Percentiles rank a stretch among this genome's conserved stretches.
phyloP scores from a whole-genome alignment of 768 basidiomycete genomes.

The Boletus edulis region DNA sequence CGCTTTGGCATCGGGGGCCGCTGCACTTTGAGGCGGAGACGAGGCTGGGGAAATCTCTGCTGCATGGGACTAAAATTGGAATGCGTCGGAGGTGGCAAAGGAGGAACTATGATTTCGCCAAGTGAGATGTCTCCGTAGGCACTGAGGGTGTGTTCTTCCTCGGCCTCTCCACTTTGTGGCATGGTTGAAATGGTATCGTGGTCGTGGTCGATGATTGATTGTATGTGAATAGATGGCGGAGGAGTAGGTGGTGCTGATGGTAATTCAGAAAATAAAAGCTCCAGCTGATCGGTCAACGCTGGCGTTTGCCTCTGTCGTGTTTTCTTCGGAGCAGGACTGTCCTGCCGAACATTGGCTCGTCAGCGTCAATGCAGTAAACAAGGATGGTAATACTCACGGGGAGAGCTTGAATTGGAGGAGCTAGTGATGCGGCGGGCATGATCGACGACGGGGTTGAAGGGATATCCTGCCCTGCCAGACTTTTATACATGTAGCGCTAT shows the following conservation, averaged over 20 bases:
- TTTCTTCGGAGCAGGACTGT: slow-evolving; percentile 2
- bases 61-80: not conserved
- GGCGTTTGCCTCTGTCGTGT: not conserved
- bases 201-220: not conserved
- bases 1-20: slow-evolving; percentile 30
- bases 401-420: not conserved
- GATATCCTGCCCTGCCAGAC: not conserved
- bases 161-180: slow-evolving; percentile 4
- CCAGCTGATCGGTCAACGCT: not conserved
- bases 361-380: not conserved
- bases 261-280: not conserved
- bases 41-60: slow-evolving; percentile 8
- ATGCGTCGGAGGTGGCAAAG: slow-evolving; percentile 8
- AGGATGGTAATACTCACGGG: slow-evolving; percentile 1
- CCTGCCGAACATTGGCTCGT: slow-evolving; percentile 6
- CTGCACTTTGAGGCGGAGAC: slow-evolving; percentile 25
- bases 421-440: slow-evolving; percentile 7
- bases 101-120: slow-evolving; percentile 35
- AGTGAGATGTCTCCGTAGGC: slow-evolving; percentile 47
- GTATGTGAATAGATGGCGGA: not conserved
- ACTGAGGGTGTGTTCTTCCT: slow-evolving; percentile 40
- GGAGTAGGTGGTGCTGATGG: not conserved
- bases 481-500: slow-evolving; percentile 11
- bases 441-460: not conserved
- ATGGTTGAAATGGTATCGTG: not conserved